Conservation (phyloP, 345 rosid species). For the Eucalyptus regnans region DNA sequence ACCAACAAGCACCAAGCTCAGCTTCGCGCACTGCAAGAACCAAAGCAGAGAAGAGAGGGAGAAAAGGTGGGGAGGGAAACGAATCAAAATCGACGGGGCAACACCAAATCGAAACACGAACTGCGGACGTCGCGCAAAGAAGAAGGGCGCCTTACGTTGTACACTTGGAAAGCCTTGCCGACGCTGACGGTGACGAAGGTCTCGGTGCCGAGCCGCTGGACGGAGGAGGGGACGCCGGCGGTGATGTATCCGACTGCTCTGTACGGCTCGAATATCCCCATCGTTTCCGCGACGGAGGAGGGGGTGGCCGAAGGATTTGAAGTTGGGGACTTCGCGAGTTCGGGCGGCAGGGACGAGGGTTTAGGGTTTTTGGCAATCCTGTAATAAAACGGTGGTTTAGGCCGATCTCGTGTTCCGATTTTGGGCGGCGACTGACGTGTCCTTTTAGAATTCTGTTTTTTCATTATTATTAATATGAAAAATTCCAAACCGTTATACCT, state of each 20-base stretch:
- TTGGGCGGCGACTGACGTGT: not conserved
- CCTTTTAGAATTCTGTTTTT: not conserved
- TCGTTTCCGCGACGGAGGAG: not conserved
- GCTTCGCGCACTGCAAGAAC: slow-evolving; percentile 72
- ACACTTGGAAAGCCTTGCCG: slow-evolving; percentile 91
- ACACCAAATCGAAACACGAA: not conserved
- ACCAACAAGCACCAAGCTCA: slow-evolving; percentile 65
- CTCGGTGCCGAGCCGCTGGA: slow-evolving; percentile 83
- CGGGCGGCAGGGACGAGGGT: not conserved
- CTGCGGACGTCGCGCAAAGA: not conserved
- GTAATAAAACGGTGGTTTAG: not conserved
- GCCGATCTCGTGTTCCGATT: not conserved
- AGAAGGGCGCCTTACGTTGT: slow-evolving; percentile 23
- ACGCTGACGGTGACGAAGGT: slow-evolving; percentile 85
- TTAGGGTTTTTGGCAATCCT: not conserved
- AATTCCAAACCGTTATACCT: too few species aligned
- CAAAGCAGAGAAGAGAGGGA: not conserved
- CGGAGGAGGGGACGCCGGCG: slow-evolving; percentile 68
- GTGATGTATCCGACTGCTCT: slow-evolving; percentile 92
- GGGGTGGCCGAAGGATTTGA: not conserved
- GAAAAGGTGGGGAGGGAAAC: not conserved
- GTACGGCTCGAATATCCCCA: slow-evolving; percentile 93
- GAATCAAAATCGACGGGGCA: not conserved
- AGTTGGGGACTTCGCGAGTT: not conserved
- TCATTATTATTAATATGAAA: too few species aligned